Percentiles rank a stretch among this genome's conserved stretches.
phyloP scores from a whole-genome alignment of 2,329 filamentous ascomycete genomes.

The Chrysosporium queenslandicum region DNA sequence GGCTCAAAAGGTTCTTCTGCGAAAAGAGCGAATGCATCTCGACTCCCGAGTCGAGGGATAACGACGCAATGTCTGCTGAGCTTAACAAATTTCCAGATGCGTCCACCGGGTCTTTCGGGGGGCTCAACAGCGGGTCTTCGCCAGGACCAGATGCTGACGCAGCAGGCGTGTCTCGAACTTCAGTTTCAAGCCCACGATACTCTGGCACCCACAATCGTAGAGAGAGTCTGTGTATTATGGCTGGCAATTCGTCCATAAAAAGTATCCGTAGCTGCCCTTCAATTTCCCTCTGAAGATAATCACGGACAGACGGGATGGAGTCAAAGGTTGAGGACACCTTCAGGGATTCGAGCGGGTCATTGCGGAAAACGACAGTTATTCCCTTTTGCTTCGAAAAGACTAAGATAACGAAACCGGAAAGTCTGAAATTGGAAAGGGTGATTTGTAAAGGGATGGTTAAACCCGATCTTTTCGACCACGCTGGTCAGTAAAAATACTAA shows the following conservation, averaged over 20 bases:
- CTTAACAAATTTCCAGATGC: conserved; percentile 67
- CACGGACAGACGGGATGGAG: conserved; percentile 94
- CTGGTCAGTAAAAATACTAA: conserved; percentile 9
- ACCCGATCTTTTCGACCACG: conserved; percentile 47
- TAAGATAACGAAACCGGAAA: conserved; percentile 93
- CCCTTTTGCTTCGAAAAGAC: conserved; percentile 98
- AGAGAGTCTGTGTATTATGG: conserved; percentile 89
- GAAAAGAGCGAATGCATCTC: conserved; percentile 88
- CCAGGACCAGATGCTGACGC: conserved; percentile 50
- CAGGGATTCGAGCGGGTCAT: conserved; percentile 93
- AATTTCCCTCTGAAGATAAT: conserved; percentile 93
- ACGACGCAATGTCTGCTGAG: conserved; percentile 60
- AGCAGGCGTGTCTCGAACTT: conserved; percentile 20
- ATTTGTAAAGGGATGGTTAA: conserved; percentile 97
- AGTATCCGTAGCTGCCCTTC: conserved; percentile 83
- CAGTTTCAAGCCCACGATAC: conserved; percentile 52
- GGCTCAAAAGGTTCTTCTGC: conserved; percentile 78
- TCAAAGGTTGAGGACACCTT: conserved; percentile 99
- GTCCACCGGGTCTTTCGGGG: conserved; percentile 73
- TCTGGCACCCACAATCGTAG: conserved; percentile 84
- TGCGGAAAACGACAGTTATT: conserved; percentile 89
- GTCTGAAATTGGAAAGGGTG: conserved; percentile 85
- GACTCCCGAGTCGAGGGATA: conserved; percentile 67
- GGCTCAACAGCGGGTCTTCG: conserved; percentile 70
- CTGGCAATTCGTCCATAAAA: conserved; percentile 96